A percentile compares a stretch with the other conserved stretches of the same genome.
Evolutionary conservation across 139 green algal species (phyloP).

Genomic region (Chlamydomonas applanata): DNA sequence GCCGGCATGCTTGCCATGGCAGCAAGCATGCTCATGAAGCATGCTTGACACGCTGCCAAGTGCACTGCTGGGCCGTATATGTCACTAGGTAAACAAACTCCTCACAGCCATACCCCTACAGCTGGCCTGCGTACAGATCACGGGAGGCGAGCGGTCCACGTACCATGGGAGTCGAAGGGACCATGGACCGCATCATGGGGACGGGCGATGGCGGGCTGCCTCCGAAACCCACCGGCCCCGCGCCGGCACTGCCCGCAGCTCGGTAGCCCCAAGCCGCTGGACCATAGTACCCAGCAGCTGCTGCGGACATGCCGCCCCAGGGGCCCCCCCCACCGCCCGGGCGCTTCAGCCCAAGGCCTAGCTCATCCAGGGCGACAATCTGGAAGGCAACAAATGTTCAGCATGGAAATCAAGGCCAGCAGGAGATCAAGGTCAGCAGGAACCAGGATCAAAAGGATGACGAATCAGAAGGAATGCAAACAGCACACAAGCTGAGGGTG

Average conservation of each 20-base stretch:
- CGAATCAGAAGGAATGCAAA: background rate
- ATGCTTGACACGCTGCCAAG: too few relatives aligned
- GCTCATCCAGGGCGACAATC: constrained; percentile 39
- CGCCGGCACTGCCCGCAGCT: background rate
- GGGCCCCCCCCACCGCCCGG: background rate
- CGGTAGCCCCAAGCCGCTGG: too few relatives aligned
- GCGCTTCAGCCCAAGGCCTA: constrained; percentile 30
- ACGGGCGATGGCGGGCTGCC: background rate
- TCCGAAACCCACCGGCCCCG: background rate
- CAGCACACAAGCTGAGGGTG: background rate
- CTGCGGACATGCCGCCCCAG: background rate
- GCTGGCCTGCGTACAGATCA: too few relatives aligned
- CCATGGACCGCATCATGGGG: constrained; percentile 20
- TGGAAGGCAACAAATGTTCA: background rate
- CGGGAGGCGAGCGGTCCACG: too few relatives aligned
- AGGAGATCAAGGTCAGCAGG: background rate
- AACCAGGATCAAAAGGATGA: background rate
- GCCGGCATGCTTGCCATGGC: too few relatives aligned
- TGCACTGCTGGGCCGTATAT: too few relatives aligned
- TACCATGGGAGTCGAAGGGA: constrained; percentile 27
- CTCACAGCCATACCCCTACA: too few relatives aligned
- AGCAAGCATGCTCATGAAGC: too few relatives aligned
- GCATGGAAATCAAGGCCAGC: background rate
- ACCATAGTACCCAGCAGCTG: background rate
- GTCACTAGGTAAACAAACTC: too few relatives aligned